Conservation (phyloP, 2,329 filamentous ascomycete species). For the Trichoderma cornu-damae region DNA sequence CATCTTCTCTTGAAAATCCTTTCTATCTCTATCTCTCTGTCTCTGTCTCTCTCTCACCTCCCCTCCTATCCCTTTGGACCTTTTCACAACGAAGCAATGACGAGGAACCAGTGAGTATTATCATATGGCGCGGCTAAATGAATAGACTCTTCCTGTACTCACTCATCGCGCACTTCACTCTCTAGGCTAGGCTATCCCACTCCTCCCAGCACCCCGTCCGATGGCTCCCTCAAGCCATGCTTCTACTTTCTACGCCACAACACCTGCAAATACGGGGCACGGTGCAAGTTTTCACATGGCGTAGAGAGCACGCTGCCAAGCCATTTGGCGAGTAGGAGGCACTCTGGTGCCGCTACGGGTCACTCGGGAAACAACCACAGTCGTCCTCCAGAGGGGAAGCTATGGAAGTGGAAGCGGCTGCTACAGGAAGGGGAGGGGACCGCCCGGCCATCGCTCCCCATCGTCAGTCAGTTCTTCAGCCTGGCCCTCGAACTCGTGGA, state of each 20-base stretch:
- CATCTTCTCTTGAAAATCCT: no score
- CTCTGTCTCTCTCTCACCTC: no score
- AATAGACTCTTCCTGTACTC: not conserved
- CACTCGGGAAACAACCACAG: not conserved
- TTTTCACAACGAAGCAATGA: no score
- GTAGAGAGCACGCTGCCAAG: not conserved
- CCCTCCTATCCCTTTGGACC: no score
- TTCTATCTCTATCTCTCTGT: no score
- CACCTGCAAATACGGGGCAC: conserved; percentile 18
- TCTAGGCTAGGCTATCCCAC: not conserved
- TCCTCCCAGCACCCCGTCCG: not conserved
- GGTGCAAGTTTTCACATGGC: conserved; percentile 19
- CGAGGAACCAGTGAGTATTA: not conserved
- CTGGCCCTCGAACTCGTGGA: conserved; percentile 24
- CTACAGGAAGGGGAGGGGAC: not conserved
- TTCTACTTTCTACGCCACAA: conserved; percentile 4
- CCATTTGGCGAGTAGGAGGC: not conserved
- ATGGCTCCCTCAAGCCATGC: conserved; percentile 2
- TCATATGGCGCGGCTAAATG: no score
- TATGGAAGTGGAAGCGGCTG: conserved; percentile 22
- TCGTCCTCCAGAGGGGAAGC: conserved; percentile 19
- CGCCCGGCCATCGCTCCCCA: not conserved
- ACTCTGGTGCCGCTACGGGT: not conserved
- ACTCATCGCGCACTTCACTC: not conserved
- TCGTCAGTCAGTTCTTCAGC: conserved; percentile 20